Conservation (phyloP, 306 rosid species). For the Datisca glomerata region DNA sequence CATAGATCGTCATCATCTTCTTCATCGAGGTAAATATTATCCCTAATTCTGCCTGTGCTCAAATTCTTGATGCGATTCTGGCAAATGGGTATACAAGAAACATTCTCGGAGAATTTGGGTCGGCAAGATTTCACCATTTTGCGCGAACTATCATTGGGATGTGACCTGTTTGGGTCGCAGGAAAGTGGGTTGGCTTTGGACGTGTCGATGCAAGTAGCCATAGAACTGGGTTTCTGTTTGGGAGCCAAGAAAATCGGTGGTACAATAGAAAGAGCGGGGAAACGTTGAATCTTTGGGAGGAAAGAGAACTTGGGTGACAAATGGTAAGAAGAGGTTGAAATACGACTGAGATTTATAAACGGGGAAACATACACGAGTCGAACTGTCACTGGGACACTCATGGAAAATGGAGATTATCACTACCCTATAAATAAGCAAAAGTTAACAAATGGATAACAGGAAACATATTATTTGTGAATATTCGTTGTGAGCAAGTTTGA, state of each 20-base stretch:
- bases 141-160: slow-evolving; percentile 9
- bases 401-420: slow-evolving; percentile 19
- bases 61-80: slow-evolving; percentile 12
- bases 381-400: slow-evolving; percentile 2
- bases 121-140: slow-evolving; percentile 20
- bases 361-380: slow-evolving; percentile 10
- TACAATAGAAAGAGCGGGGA: not conserved
- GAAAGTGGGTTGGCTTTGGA: slow-evolving; percentile 26
- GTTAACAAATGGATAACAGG: too few species aligned
- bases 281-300: slow-evolving; percentile 7
- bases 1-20: slow-evolving; percentile 30
- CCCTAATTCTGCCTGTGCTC: slow-evolving; percentile 13
- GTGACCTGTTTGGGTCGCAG: slow-evolving; percentile 27
- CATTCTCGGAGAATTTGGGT: slow-evolving; percentile 23
- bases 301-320: not conserved
- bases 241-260: slow-evolving; percentile 9
- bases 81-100: slow-evolving; percentile 21
- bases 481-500: too few species aligned
- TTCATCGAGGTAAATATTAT: slow-evolving; percentile 11
- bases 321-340: not conserved
- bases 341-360: not conserved
- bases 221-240: slow-evolving; percentile 8
- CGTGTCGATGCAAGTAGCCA: slow-evolving; percentile 46
- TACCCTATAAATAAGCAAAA: too few species aligned
- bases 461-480: too few species aligned